phyloP scores from a whole-genome alignment of 176 grass and related monocot genomes.

The Oryza rufipogon region DNA sequence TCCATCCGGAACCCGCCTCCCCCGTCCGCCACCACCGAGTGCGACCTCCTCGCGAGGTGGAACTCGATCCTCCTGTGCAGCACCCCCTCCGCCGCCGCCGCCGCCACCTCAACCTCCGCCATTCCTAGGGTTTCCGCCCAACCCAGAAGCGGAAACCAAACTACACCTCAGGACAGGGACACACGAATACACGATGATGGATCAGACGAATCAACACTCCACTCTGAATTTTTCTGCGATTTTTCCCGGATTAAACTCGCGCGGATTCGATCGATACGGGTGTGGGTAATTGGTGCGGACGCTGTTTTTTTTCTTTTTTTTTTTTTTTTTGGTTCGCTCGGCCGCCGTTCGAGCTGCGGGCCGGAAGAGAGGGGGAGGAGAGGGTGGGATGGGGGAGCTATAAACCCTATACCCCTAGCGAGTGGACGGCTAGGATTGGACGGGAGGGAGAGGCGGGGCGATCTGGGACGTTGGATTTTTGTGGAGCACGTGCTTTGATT shows the following conservation, averaged over 20 bases:
- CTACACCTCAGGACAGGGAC: background rate
- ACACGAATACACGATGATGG: too few species aligned
- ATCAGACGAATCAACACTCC: background rate
- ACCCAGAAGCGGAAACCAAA: background rate
- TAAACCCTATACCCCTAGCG: conserved; percentile 60
- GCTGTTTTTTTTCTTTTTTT: background rate
- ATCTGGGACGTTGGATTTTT: conserved; percentile 21
- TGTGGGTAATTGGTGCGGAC: conserved; percentile 25
- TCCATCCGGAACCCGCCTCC: conserved; percentile 68
- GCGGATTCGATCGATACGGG: conserved; percentile 37
- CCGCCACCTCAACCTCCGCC: conserved; percentile 35
- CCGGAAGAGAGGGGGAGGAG: conserved; percentile 31
- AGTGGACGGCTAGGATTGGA: conserved; percentile 29
- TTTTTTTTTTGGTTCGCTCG: background rate
- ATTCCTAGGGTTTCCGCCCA: conserved; percentile 43
- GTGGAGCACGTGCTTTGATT: background rate
- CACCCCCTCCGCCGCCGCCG: conserved; percentile 47
- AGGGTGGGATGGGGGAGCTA: conserved; percentile 7
- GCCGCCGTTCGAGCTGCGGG: conserved; percentile 52
- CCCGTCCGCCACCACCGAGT: conserved; percentile 26
- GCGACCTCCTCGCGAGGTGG: conserved; percentile 60
- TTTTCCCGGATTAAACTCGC: conserved; percentile 3
- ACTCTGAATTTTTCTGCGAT: background rate
- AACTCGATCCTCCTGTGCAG: conserved; percentile 87
- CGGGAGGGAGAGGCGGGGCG: background rate